Evolutionary conservation across 2,329 filamentous ascomycete genomes (phyloP).

Genomic region (Apiospora hydei): DNA sequence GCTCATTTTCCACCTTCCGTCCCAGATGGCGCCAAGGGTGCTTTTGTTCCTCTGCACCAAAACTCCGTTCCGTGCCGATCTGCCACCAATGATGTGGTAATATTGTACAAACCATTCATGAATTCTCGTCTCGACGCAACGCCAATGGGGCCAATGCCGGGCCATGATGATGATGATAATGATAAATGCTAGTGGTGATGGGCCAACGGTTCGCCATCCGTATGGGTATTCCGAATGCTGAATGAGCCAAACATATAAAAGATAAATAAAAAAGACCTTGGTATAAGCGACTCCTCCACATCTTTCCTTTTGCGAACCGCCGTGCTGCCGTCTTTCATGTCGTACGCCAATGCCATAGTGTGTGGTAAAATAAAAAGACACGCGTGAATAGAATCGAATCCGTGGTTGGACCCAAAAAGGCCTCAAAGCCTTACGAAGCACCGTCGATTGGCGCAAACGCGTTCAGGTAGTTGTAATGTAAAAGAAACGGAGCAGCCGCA

Average conservation of each 20-base stretch:
- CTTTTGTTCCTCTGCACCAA: constrained; percentile 9
- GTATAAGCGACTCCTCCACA: constrained; percentile 22
- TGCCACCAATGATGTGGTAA: constrained; percentile 18
- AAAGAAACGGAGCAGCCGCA: neutral
- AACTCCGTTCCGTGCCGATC: constrained; percentile 24
- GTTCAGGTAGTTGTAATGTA: neutral
- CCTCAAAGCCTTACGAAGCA: neutral
- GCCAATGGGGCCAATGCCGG: constrained; percentile 20
- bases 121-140: constrained; percentile 22
- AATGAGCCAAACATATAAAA: constrained; percentile 3
- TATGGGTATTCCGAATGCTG: constrained; percentile 14
- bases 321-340: constrained; percentile 17
- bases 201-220: constrained; percentile 12
- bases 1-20: neutral
- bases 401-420: constrained; percentile 1
- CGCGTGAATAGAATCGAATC: constrained; percentile 9
- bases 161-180: constrained; percentile 24
- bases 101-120: constrained; percentile 15
- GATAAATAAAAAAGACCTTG: neutral
- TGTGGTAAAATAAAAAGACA: constrained; percentile 22
- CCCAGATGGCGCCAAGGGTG: constrained; percentile 5
- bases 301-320: constrained; percentile 18
- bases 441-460: neutral
- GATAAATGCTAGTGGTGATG: constrained; percentile 19
- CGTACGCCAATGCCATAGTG: constrained; percentile 22